These are phyloP conservation scores for Dujonia santamariae DNA, from an alignment of 1,139 yeast species.

Conservation along the genomic window DNA sequence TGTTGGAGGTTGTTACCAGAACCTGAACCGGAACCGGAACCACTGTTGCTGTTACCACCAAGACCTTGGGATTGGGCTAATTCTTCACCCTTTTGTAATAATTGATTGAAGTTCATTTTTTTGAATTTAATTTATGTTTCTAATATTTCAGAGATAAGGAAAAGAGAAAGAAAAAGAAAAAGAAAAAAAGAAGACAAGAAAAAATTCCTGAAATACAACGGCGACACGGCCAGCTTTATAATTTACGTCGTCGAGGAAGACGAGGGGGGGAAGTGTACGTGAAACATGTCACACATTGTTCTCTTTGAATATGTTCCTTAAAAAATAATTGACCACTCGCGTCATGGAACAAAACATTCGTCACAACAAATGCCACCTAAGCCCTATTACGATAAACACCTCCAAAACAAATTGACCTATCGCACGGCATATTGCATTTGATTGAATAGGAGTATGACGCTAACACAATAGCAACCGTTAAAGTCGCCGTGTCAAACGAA, in stretches of 20 bases:
- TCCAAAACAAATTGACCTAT: too few relatives aligned
- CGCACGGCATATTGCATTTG: too few relatives aligned
- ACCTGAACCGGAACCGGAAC: neutral
- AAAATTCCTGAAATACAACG: neutral
- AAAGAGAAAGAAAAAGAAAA: neutral
- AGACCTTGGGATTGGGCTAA: conserved; percentile 7
- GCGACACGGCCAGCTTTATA: neutral
- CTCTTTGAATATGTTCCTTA: too few relatives aligned
- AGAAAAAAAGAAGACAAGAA: conserved; percentile 3
- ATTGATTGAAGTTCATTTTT: conserved; percentile 27
- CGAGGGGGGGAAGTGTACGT: neutral
- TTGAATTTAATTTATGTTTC: neutral
- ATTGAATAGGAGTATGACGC: too few relatives aligned
- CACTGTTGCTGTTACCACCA: too few relatives aligned
- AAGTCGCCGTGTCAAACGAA: too few relatives aligned
- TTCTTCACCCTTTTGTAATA: conserved; percentile 39
- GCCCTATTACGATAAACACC: too few relatives aligned
- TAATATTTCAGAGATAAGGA: neutral
- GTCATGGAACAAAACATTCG: too few relatives aligned
- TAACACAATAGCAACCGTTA: too few relatives aligned
- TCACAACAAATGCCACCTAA: too few relatives aligned
- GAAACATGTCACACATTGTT: too few relatives aligned
- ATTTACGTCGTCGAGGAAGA: neutral
- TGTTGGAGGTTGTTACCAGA: conserved; percentile 7
- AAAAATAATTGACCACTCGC: too few relatives aligned